Evolutionary conservation across 2,329 filamentous ascomycete species (phyloP).

Genomic region (Teratosphaeria viscida): DNA sequence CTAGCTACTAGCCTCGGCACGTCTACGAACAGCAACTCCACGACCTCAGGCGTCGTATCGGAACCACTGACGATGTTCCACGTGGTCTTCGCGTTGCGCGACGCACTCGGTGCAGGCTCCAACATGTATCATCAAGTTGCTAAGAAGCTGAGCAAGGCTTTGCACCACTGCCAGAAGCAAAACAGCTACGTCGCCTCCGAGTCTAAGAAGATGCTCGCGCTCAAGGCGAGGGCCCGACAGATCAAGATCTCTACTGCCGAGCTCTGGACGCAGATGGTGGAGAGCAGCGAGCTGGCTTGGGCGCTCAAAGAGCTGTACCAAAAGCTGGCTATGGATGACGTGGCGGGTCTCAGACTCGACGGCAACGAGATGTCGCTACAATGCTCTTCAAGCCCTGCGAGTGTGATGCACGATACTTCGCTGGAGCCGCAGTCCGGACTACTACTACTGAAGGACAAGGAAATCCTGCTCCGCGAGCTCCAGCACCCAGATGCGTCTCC

Average conservation of each 20-base stretch:
- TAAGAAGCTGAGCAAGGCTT: slow-evolving; percentile 82
- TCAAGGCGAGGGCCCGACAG: slow-evolving; percentile 76
- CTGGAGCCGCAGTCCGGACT: slow-evolving; percentile 66
- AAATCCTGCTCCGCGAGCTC: slow-evolving; percentile 62
- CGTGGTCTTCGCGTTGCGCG: slow-evolving; percentile 80
- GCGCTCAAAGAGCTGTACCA: slow-evolving; percentile 20
- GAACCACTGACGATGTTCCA: slow-evolving; percentile 94
- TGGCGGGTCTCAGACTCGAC: slow-evolving; percentile 49
- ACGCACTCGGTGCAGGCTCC: slow-evolving; percentile 55
- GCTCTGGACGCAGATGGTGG: slow-evolving; percentile 15
- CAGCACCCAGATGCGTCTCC: slow-evolving; percentile 60
- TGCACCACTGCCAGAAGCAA: slow-evolving; percentile 85
- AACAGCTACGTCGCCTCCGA: slow-evolving; percentile 88
- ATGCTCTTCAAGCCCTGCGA: neutral
- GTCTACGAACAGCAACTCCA: slow-evolving; percentile 21
- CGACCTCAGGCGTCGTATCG: slow-evolving; percentile 20
- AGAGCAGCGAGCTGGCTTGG: slow-evolving; percentile 24
- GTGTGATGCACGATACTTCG: neutral
- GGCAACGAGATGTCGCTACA: slow-evolving; percentile 54
- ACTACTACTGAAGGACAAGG: slow-evolving; percentile 72
- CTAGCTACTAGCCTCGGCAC: slow-evolving; percentile 13
- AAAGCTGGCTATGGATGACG: slow-evolving; percentile 5
- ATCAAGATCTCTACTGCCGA: slow-evolving; percentile 27
- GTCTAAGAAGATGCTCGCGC: slow-evolving; percentile 66
- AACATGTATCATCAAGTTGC: slow-evolving; percentile 84